Conservation (phyloP, 495 filamentous ascomycete genomes). For the Neurospora pannonica region DNA sequence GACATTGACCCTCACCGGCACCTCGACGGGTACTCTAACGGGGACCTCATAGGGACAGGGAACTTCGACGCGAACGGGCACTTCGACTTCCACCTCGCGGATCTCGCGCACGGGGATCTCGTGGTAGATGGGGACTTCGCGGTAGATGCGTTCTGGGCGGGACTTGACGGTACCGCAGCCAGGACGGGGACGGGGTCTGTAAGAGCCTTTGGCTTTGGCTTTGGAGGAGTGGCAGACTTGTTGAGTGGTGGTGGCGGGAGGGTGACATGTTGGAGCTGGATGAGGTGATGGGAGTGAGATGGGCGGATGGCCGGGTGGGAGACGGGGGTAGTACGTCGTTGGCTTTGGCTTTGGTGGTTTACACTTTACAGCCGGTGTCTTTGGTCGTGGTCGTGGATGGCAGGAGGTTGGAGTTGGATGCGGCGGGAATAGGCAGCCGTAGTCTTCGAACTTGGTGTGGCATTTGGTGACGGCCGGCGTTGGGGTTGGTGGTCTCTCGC, state of each 20-base stretch:
- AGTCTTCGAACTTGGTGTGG: neutral
- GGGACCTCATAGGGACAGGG: neutral
- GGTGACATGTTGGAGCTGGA: neutral
- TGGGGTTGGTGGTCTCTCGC: neutral
- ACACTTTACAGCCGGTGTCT: neutral
- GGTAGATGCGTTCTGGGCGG: neutral
- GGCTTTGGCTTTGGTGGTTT: neutral
- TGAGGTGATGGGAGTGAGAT: neutral
- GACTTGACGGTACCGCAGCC: neutral
- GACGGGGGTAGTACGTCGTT: neutral
- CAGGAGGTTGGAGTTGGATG: neutral
- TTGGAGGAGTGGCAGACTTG: neutral
- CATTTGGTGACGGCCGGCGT: neutral
- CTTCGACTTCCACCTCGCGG: neutral
- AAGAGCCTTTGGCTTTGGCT: neutral
- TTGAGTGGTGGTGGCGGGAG: neutral
- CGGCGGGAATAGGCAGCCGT: neutral
- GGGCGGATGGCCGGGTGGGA: neutral
- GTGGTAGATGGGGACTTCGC: neutral
- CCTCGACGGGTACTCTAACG: neutral
- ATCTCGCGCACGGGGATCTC: neutral
- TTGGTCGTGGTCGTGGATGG: neutral
- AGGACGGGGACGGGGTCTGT: neutral
- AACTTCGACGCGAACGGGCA: neutral
- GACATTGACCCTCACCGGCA: neutral